These are phyloP conservation scores for Brasenia schreberi DNA, from an alignment of 164 flowering plant species.

Conservation along the genomic window DNA sequence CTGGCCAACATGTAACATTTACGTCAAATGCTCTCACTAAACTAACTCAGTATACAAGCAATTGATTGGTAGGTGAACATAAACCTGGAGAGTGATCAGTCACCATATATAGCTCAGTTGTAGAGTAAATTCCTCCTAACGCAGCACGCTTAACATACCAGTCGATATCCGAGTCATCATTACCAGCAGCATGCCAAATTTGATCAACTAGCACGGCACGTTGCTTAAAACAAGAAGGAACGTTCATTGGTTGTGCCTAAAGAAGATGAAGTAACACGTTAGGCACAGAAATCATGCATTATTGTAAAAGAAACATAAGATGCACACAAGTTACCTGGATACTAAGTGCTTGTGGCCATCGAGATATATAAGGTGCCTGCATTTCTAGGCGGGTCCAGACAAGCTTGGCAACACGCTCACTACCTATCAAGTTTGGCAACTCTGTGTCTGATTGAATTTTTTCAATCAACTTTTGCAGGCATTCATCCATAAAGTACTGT, in stretches of 20 bases:
- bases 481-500: conserved; percentile 98
- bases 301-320: neutral
- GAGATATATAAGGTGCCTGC: conserved; percentile 68
- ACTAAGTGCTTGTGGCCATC: conserved; percentile 86
- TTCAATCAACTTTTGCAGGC: conserved; percentile 71
- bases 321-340: conserved; percentile 17
- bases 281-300: neutral
- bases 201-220: conserved; percentile 94
- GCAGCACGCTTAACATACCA: conserved; percentile 92
- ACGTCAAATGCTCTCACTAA: neutral
- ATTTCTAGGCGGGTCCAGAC: conserved; percentile 58
- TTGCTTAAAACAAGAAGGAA: conserved; percentile 88
- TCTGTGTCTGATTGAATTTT: conserved; percentile 44
- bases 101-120: conserved; percentile 92
- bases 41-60: neutral
- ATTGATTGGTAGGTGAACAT: conserved; percentile 1
- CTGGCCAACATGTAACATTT: conserved; percentile 15
- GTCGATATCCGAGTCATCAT: conserved; percentile 54
- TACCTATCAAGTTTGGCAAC: conserved; percentile 42
- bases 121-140: conserved; percentile 86
- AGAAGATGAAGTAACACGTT: neutral
- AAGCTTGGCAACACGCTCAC: conserved; percentile 60
- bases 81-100: conserved; percentile 88
- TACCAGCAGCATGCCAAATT: conserved; percentile 90
- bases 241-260: conserved; percentile 70